phyloP scores from a whole-genome alignment of 2,329 filamentous ascomycete species.

The Hymenoscyphus repandus region DNA sequence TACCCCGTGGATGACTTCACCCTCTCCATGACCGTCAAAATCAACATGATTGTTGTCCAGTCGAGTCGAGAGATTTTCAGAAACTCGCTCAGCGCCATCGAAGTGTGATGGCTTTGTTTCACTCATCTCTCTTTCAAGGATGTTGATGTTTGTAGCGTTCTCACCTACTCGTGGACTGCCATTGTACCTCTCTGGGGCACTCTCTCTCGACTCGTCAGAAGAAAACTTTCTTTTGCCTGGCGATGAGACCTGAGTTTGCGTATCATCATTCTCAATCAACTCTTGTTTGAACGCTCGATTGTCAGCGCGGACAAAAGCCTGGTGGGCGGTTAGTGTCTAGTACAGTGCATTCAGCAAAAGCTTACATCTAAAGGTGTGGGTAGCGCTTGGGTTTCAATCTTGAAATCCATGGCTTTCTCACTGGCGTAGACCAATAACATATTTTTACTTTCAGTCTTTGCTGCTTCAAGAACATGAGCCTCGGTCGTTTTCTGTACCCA shows the following conservation, averaged over 20 bases:
- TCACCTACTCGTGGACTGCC: constrained; percentile 5
- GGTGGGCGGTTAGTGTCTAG: constrained; percentile 11
- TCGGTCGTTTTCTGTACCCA: constrained; percentile 41
- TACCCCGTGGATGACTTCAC: constrained; percentile 23
- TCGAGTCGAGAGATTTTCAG: constrained; percentile 3
- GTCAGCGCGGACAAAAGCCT: constrained; percentile 46
- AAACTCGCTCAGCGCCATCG: constrained; percentile 1
- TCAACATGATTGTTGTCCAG: constrained; percentile 6
- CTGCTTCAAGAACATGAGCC: constrained; percentile 40
- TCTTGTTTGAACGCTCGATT: constrained; percentile 49
- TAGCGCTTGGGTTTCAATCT: constrained; percentile 32
- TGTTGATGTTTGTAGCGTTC: background rate
- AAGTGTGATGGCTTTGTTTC: background rate
- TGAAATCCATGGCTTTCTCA: constrained; percentile 38
- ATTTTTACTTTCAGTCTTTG: constrained; percentile 44
- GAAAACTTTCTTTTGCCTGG: constrained; percentile 27
- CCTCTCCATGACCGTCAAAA: background rate
- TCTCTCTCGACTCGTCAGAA: background rate
- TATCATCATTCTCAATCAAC: constrained; percentile 25
- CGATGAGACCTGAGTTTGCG: constrained; percentile 15
- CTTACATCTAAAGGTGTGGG: constrained; percentile 36
- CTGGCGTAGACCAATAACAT: constrained; percentile 50
- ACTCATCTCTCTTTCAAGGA: constrained; percentile 8
- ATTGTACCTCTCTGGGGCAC: background rate
- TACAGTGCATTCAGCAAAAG: constrained; percentile 18